Percentiles rank a stretch among this genome's conserved stretches.
These are phyloP conservation scores for Nepenthes mirabilis DNA, from an alignment of 148 eudicot genomes.

Conservation along the genomic window DNA sequence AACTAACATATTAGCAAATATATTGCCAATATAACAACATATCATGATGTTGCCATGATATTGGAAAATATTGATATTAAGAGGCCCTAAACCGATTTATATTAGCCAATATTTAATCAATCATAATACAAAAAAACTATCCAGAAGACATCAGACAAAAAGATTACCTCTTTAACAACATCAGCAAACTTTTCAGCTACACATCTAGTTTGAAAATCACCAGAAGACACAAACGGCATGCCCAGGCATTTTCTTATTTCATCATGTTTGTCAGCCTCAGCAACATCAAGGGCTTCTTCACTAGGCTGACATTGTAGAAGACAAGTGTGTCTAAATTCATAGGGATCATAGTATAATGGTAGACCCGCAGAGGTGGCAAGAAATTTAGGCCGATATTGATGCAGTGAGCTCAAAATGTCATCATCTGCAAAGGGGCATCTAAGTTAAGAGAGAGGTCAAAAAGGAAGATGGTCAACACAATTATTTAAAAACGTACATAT, in stretches of 20 bases:
- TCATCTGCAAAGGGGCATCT: slow-evolving; percentile 42
- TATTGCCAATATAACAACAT: no score
- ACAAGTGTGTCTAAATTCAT: slow-evolving; percentile 52
- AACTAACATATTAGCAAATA: no score
- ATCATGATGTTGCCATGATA: no score
- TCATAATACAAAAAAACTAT: no score
- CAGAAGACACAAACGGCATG: slow-evolving; percentile 50
- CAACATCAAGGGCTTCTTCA: slow-evolving; percentile 18
- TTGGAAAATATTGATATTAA: no score
- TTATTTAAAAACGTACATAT: slow-evolving; percentile 43
- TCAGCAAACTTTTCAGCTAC: slow-evolving; percentile 52
- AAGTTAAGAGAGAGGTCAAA: background rate
- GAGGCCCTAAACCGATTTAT: no score
- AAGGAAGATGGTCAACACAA: background rate
- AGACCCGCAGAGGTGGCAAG: slow-evolving; percentile 37
- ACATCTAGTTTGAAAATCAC: slow-evolving; percentile 27
- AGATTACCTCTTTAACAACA: slow-evolving; percentile 61
- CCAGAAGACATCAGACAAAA: background rate
- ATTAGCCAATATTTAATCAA: no score
- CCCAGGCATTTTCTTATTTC: slow-evolving; percentile 39
- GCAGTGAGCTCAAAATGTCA: slow-evolving; percentile 55
- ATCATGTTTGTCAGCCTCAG: slow-evolving; percentile 23
- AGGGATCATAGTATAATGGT: slow-evolving; percentile 57
- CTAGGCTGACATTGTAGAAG: slow-evolving; percentile 22
- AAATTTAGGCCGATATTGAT: slow-evolving; percentile 66